phyloP scores from a whole-genome alignment of 352 stramenopile species.

The Phytophthora litchii region DNA sequence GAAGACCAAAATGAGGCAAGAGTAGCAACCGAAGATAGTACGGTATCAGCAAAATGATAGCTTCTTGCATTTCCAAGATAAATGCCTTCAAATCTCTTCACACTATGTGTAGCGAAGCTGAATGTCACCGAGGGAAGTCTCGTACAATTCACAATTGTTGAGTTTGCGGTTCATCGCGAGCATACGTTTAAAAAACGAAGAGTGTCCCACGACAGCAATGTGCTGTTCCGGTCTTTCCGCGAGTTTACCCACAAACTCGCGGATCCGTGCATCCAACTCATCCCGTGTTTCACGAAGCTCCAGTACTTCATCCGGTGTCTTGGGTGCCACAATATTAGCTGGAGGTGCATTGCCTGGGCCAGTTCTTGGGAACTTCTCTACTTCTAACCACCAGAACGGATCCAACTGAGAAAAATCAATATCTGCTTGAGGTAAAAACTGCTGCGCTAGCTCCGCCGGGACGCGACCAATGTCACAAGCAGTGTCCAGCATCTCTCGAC shows the following conservation, averaged over 20 bases:
- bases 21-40: slow-evolving; percentile 10
- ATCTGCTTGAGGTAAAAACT: slow-evolving; percentile 33
- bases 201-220: slow-evolving; percentile 85
- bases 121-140: slow-evolving; percentile 33
- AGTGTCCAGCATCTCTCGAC: slow-evolving; percentile 86
- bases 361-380: slow-evolving; percentile 35
- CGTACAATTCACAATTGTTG: slow-evolving; percentile 79
- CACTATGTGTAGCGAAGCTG: slow-evolving; percentile 22
- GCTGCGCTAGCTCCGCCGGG: slow-evolving; percentile 46
- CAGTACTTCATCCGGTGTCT: slow-evolving; percentile 54
- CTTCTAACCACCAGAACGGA: slow-evolving; percentile 69
- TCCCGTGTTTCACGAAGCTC: slow-evolving; percentile 57
- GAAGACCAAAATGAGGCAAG: background rate
- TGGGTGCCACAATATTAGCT: slow-evolving; percentile 32
- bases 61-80: slow-evolving; percentile 5
- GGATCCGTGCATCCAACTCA: slow-evolving; percentile 74
- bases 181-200: slow-evolving; percentile 87
- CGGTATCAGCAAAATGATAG: slow-evolving; percentile 8
- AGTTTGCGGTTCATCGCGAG: slow-evolving; percentile 81
- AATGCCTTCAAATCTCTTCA: background rate
- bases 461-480: slow-evolving; percentile 81
- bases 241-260: slow-evolving; percentile 59
- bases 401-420: slow-evolving; percentile 58
- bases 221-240: slow-evolving; percentile 62
- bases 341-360: slow-evolving; percentile 28